Conservation (phyloP, 352 stramenopile species). For the Aphanomyces stellatus region DNA sequence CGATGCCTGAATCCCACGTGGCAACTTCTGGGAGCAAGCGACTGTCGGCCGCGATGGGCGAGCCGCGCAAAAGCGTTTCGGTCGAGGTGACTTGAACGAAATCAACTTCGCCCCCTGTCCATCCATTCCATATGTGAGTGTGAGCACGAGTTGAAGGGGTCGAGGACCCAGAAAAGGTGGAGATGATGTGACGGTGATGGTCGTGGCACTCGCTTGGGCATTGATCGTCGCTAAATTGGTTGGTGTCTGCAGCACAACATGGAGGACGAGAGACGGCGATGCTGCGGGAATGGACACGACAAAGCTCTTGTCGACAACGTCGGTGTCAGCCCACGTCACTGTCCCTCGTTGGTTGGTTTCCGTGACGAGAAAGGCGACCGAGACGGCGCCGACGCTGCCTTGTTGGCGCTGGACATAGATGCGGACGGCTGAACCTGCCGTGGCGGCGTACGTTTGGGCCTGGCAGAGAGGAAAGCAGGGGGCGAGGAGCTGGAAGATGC, state of each 20-base stretch:
- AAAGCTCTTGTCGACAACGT: conserved; percentile 38
- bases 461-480: conserved; percentile 58
- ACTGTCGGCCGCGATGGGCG: background rate
- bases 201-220: background rate
- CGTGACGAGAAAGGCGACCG: conserved; percentile 23
- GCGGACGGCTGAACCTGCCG: conserved; percentile 37
- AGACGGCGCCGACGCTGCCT: conserved; percentile 39
- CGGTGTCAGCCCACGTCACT: conserved; percentile 45
- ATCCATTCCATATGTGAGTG: background rate
- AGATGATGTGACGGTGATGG: background rate
- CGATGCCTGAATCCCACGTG: conserved; percentile 39
- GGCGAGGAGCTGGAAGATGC: conserved; percentile 48
- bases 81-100: conserved; percentile 26
- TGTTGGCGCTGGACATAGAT: conserved; percentile 46
- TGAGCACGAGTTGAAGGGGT: background rate
- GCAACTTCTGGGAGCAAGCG: conserved; percentile 35
- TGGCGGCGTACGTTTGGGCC: conserved; percentile 34
- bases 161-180: background rate
- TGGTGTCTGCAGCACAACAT: background rate
- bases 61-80: background rate
- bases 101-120: conserved; percentile 36
- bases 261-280: background rate
- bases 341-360: conserved; percentile 15
- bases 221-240: background rate
- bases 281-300: conserved; percentile 27